These are phyloP conservation scores for Paecilomyces variotii DNA, from an alignment of 2,329 filamentous ascomycete species.

Conservation along the genomic window DNA sequence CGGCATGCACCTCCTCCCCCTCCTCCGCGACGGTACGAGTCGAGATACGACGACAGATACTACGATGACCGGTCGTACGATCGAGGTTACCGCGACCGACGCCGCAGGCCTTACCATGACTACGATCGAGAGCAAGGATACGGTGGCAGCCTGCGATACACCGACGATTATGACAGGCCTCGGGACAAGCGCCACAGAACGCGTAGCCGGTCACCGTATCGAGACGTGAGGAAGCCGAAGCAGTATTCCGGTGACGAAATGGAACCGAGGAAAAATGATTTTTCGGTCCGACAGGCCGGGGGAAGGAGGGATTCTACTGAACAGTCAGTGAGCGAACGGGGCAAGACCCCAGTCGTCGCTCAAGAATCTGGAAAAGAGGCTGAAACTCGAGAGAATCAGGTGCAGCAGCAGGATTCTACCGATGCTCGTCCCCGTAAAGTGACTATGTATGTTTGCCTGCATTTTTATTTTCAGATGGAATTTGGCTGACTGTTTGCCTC, in stretches of 20 bases:
- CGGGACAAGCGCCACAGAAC: slow-evolving; percentile 51
- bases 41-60: slow-evolving; percentile 31
- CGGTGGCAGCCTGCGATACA: slow-evolving; percentile 37
- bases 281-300: slow-evolving; percentile 25
- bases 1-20: slow-evolving; percentile 23
- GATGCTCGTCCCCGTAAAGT: slow-evolving; percentile 22
- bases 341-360: slow-evolving; percentile 52
- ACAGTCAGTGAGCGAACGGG: slow-evolving; percentile 58
- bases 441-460: slow-evolving; percentile 35
- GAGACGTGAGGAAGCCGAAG: slow-evolving; percentile 29
- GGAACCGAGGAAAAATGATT: slow-evolving; percentile 18
- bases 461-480: slow-evolving; percentile 1
- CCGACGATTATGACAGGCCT: slow-evolving; percentile 41
- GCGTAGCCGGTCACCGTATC: slow-evolving; percentile 43
- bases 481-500: slow-evolving; percentile 8
- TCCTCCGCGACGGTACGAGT: slow-evolving; percentile 21
- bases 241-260: slow-evolving; percentile 30
- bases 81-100: slow-evolving; percentile 36
- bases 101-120: slow-evolving; percentile 40
- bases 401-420: slow-evolving; percentile 43
- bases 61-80: slow-evolving; percentile 27
- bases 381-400: slow-evolving; percentile 60
- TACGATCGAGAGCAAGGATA: slow-evolving; percentile 42
- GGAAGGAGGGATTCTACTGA: slow-evolving; percentile 46
- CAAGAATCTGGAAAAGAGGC: slow-evolving; percentile 54